phyloP scores from a whole-genome alignment of 2,329 filamentous ascomycete species.

The Ramularia endophylla region DNA sequence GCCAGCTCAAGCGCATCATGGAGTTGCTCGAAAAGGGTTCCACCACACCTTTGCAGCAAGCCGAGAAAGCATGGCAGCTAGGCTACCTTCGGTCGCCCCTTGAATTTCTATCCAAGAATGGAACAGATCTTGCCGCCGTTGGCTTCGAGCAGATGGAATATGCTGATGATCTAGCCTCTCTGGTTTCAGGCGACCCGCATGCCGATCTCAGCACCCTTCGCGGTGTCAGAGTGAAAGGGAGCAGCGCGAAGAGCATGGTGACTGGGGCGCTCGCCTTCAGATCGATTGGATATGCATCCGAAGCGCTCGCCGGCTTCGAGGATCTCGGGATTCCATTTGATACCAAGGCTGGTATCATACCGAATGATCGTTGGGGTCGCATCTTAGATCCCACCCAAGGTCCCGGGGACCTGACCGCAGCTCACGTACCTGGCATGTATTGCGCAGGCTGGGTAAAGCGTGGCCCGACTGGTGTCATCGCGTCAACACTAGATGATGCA shows the following conservation, averaged over 20 bases:
- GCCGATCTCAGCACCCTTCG: conserved; percentile 26
- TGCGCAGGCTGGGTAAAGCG: conserved; percentile 96
- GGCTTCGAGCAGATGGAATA: conserved; percentile 55
- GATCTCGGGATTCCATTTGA: conserved; percentile 76
- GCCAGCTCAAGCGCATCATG: conserved; percentile 69
- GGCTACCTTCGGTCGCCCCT: conserved; percentile 78
- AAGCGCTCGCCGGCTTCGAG: conserved; percentile 66
- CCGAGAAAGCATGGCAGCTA: conserved; percentile 70
- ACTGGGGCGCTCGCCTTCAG: conserved; percentile 73
- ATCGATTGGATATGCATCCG: conserved; percentile 90
- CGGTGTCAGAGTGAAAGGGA: conserved; percentile 20
- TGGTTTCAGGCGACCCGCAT: conserved; percentile 24
- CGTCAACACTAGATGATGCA: conserved; percentile 90
- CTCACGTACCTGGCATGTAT: conserved; percentile 67
- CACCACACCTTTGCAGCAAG: conserved; percentile 40
- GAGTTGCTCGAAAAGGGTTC: conserved; percentile 77
- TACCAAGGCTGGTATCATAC: conserved; percentile 64
- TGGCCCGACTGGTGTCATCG: conserved; percentile 92
- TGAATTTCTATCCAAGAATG: conserved; percentile 53
- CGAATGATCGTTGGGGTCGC: conserved; percentile 74
- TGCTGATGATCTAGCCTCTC: conserved; percentile 6
- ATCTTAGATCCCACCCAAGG: conserved; percentile 46
- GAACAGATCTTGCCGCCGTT: conserved; percentile 55
- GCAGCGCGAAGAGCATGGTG: conserved; percentile 38
- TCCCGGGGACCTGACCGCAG: conserved; percentile 38